These are phyloP conservation scores for Calendula officinalis DNA, from an alignment of 129 eudicot species.

Conservation along the genomic window DNA sequence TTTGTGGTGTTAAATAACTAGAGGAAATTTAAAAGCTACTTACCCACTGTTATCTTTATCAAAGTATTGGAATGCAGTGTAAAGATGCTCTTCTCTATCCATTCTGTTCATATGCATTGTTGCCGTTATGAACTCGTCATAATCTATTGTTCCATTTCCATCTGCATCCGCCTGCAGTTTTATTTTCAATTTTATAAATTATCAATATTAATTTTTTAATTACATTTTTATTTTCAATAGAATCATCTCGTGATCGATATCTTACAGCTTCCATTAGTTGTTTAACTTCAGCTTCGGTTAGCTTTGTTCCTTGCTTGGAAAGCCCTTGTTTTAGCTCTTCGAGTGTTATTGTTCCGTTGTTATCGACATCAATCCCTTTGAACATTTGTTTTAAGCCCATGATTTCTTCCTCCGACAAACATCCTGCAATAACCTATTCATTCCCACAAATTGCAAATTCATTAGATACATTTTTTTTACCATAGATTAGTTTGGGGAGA, in stretches of 20 bases:
- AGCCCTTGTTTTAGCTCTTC: conserved; percentile 80
- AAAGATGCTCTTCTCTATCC: conserved; percentile 91
- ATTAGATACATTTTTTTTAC: neutral
- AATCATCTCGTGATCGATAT: too few species aligned
- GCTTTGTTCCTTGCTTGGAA: conserved; percentile 67
- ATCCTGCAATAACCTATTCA: conserved; percentile 76
- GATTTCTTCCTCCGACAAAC: conserved; percentile 88
- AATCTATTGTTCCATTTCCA: conserved; percentile 84
- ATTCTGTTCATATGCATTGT: conserved; percentile 90
- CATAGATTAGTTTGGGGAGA: neutral
- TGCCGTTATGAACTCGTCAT: conserved; percentile 89
- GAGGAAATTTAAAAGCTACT: neutral
- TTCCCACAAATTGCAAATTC: conserved; percentile 2
- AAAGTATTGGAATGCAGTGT: conserved; percentile 81
- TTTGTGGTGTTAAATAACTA: neutral
- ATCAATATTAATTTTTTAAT: conserved; percentile 2
- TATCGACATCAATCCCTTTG: conserved; percentile 75
- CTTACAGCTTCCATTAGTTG: conserved; percentile 88
- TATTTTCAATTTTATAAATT: neutral
- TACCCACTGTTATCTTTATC: conserved; percentile 90
- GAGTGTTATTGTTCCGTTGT: conserved; percentile 77
- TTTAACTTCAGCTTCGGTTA: conserved; percentile 66
- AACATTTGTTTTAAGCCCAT: conserved; percentile 87
- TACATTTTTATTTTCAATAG: neutral
- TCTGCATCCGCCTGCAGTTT: conserved; percentile 77